A percentile compares a stretch with the other conserved stretches of the same genome.
Evolutionary conservation across 108 stramenopile genomes (phyloP).

Genomic region (Nitzschia palea): DNA sequence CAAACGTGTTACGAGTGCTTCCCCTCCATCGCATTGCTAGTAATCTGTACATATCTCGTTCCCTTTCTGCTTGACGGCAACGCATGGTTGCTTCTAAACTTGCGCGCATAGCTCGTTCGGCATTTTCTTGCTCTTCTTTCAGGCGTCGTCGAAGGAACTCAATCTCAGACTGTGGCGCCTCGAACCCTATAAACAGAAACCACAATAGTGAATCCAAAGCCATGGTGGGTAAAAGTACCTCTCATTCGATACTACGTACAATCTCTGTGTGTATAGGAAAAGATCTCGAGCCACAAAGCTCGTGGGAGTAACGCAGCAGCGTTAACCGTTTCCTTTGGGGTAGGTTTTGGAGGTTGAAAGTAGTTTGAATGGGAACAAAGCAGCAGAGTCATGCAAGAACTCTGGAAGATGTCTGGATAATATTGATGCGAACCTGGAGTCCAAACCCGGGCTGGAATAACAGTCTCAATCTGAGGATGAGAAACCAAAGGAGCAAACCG

Average conservation of each 20-base stretch:
- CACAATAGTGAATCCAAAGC: neutral
- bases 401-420: conserved; percentile 66
- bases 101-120: conserved; percentile 52
- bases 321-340: conserved; percentile 44
- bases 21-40: conserved; percentile 66
- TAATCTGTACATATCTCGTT: conserved; percentile 59
- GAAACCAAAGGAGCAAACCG: conserved; percentile 66
- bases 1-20: no score
- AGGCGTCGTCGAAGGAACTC: conserved; percentile 63
- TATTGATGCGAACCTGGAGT: conserved; percentile 50
- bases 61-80: conserved; percentile 45
- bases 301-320: conserved; percentile 68
- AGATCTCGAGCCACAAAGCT: conserved; percentile 76
- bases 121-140: conserved; percentile 62
- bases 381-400: conserved; percentile 54
- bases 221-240: neutral
- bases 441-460: conserved; percentile 78
- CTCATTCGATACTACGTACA: conserved; percentile 50
- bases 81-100: conserved; percentile 53
- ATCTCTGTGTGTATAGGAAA: conserved; percentile 77
- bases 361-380: conserved; percentile 67
- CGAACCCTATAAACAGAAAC: conserved; percentile 62
- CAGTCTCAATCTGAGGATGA: conserved; percentile 24
- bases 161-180: conserved; percentile 56
- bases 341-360: conserved; percentile 44